Conservation (phyloP, 2,329 filamentous ascomycete species). For the Fusarium ambrosium region DNA sequence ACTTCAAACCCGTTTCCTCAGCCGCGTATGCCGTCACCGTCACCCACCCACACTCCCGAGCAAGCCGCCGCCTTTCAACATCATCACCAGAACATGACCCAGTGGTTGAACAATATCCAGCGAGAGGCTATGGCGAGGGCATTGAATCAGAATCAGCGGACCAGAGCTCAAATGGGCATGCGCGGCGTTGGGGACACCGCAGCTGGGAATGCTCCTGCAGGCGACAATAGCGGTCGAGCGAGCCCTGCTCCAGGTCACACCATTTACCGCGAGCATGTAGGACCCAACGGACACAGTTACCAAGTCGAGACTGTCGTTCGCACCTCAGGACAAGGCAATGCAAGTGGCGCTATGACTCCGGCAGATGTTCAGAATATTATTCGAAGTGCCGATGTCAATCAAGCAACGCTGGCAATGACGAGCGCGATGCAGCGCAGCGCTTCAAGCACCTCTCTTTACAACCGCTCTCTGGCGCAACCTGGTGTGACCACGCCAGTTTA, state of each 20-base stretch:
- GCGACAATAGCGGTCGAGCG: constrained; percentile 47
- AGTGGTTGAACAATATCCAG: constrained; percentile 63
- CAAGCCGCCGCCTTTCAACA: constrained; percentile 52
- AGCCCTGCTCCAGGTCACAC: constrained; percentile 51
- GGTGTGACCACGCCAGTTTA: constrained; percentile 60
- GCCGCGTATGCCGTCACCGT: constrained; percentile 51
- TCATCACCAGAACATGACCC: constrained; percentile 60
- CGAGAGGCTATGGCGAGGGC: constrained; percentile 60
- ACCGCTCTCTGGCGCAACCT: constrained; percentile 52
- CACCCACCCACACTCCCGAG: constrained; percentile 46
- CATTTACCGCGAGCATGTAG: constrained; percentile 51
- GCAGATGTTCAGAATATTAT: constrained; percentile 62
- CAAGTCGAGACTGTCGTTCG: constrained; percentile 54
- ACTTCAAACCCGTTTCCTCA: constrained; percentile 46
- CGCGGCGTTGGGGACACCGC: constrained; percentile 56
- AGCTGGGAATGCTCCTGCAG: constrained; percentile 36
- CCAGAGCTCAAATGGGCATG: constrained; percentile 56
- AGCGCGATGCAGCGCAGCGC: constrained; percentile 66
- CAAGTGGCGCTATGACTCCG: constrained; percentile 53
- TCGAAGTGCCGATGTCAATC: constrained; percentile 60
- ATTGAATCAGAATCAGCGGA: constrained; percentile 60
- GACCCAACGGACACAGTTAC: constrained; percentile 52
- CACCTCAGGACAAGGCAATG: constrained; percentile 23
- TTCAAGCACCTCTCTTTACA: constrained; percentile 60
- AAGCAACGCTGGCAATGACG: constrained; percentile 62